These are phyloP conservation scores for Aspergillus sclerotiicarbonarius DNA, from an alignment of 495 filamentous ascomycete genomes.

Conservation along the genomic window DNA sequence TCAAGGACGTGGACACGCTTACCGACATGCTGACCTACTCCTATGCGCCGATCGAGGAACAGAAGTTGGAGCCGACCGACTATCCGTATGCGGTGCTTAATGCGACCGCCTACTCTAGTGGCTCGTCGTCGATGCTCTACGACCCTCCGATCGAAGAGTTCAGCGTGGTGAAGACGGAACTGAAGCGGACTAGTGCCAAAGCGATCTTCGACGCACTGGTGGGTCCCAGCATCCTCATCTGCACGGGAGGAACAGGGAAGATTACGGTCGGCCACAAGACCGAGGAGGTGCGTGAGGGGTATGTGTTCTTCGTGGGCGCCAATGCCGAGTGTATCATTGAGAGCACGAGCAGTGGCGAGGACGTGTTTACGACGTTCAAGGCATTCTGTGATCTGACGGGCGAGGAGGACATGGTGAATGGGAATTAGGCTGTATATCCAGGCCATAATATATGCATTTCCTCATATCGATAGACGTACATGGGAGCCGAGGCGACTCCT, in stretches of 20 bases:
- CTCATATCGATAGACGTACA: no score
- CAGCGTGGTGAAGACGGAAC: constrained; percentile 76
- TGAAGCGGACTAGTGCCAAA: constrained; percentile 69
- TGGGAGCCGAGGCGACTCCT: no score
- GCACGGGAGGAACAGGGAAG: constrained; percentile 74
- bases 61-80: constrained; percentile 82
- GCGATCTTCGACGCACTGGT: constrained; percentile 82
- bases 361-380: constrained; percentile 83
- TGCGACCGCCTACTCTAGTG: constrained; percentile 70
- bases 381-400: constrained; percentile 87
- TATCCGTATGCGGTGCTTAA: constrained; percentile 84
- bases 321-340: constrained; percentile 82
- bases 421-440: constrained; percentile 21
- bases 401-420: constrained; percentile 46
- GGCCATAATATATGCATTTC: background rate
- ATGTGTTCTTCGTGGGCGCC: constrained; percentile 91
- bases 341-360: constrained; percentile 51
- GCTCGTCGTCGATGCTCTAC: constrained; percentile 69
- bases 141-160: constrained; percentile 98
- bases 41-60: constrained; percentile 88
- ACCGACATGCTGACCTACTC: constrained; percentile 90
- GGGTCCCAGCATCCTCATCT: constrained; percentile 90
- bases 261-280: constrained; percentile 77
- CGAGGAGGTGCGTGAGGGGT: constrained; percentile 73
- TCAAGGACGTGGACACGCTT: constrained; percentile 92